phyloP scores from a whole-genome alignment of 2,329 filamentous ascomycete species.

The Xylaria sp. region DNA sequence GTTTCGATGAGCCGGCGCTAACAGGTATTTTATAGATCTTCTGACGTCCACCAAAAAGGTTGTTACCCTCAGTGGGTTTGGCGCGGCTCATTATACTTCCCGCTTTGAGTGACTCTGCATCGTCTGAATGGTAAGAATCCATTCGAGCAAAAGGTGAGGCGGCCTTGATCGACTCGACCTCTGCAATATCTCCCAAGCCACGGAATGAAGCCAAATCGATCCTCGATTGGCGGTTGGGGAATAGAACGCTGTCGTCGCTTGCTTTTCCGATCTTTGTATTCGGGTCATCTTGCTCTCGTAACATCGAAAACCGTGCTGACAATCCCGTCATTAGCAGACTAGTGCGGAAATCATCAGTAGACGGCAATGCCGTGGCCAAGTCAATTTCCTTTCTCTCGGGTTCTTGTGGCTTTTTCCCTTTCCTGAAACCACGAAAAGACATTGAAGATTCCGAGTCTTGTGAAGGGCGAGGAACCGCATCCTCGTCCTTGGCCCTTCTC shows the following conservation, averaged over 20 bases:
- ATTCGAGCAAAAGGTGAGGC: constrained; percentile 62
- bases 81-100: constrained; percentile 83
- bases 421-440: constrained; percentile 61
- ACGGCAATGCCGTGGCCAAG: constrained; percentile 74
- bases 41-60: constrained; percentile 91
- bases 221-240: constrained; percentile 79
- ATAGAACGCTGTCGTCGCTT: constrained; percentile 91
- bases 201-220: constrained; percentile 69
- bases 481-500: constrained; percentile 71
- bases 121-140: constrained; percentile 70
- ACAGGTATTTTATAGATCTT: constrained; percentile 88
- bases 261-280: constrained; percentile 89
- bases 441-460: constrained; percentile 60
- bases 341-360: constrained; percentile 89
- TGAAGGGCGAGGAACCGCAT: constrained; percentile 54
- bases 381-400: constrained; percentile 73
- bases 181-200: constrained; percentile 81
- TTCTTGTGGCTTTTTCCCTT: constrained; percentile 59
- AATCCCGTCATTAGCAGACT: constrained; percentile 95
- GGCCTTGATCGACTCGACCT: constrained; percentile 80
- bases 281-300: constrained; percentile 92
- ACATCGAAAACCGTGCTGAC: constrained; percentile 95
- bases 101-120: constrained; percentile 65
- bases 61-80: constrained; percentile 86
- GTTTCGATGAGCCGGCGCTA: constrained; percentile 51